A percentile compares a stretch with the other conserved stretches of the same genome.
These are phyloP conservation scores for Primulina tabacum DNA, from an alignment of 257 asterid genomes.

Conservation along the genomic window DNA sequence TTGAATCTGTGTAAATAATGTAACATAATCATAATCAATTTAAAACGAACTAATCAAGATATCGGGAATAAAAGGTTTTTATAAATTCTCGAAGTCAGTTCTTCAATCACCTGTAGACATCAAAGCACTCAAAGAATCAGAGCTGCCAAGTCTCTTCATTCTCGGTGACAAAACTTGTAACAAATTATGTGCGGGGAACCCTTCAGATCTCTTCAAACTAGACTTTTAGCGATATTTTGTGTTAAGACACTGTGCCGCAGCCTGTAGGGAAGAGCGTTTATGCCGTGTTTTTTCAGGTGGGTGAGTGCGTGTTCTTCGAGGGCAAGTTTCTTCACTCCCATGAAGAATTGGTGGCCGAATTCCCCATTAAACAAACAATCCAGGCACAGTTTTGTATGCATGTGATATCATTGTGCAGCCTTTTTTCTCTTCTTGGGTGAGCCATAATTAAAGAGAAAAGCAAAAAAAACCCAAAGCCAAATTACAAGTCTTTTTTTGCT, in stretches of 20 bases:
- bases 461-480: not conserved
- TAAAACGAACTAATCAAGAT: slow-evolving; percentile 15
- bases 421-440: slow-evolving; percentile 13
- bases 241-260: too few species aligned
- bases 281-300: not conserved
- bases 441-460: slow-evolving; percentile 1
- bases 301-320: not conserved
- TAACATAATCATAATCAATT: slow-evolving; percentile 10
- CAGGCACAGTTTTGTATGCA: slow-evolving; percentile 8
- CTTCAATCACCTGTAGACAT: slow-evolving; percentile 60
- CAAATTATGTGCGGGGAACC: not conserved
- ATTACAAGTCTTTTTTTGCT: not conserved
- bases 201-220: not conserved
- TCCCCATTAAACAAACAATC: not conserved
- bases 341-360: not conserved
- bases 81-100: not conserved
- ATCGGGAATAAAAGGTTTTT: slow-evolving; percentile 13
- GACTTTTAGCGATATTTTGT: not conserved
- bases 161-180: not conserved
- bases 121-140: slow-evolving; percentile 18
- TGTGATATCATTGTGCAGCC: slow-evolving; percentile 2
- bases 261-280: too few species aligned
- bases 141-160: slow-evolving; percentile 15
- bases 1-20: slow-evolving; percentile 25
- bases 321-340: not conserved